Evolutionary conservation across 192 early-diverging fungal genomes (phyloP).

Genomic region (Lobosporangium transversale): DNA sequence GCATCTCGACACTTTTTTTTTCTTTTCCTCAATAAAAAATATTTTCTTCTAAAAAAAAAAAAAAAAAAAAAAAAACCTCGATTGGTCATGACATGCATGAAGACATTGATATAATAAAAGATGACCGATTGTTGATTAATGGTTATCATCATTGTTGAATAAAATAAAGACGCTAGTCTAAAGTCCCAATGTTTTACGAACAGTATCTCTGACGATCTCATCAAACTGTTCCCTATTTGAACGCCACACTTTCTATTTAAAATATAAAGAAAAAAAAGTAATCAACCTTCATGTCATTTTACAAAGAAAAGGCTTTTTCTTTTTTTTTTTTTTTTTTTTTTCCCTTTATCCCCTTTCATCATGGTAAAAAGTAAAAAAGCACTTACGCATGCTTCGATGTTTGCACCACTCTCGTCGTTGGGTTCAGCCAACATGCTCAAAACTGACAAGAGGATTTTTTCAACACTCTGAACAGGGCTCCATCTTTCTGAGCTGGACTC

Average conservation of each 20-base stretch:
- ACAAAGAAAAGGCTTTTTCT: neutral
- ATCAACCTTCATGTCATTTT: too few species aligned
- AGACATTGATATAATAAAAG: too few species aligned
- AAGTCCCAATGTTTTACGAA: slow-evolving; percentile 81
- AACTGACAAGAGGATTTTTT: slow-evolving; percentile 96
- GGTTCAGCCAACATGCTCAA: slow-evolving; percentile 98
- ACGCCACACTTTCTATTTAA: slow-evolving; percentile 87
- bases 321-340: neutral
- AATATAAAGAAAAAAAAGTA: neutral
- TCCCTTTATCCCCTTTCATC: too few species aligned
- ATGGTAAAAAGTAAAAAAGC: neutral
- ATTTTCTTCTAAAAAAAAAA: neutral
- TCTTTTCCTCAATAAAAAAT: neutral
- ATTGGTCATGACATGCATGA: neutral
- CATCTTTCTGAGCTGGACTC: slow-evolving; percentile 96
- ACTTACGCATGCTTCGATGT: slow-evolving; percentile 94
- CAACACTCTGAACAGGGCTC: slow-evolving; percentile 97
- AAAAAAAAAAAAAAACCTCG: too few species aligned
- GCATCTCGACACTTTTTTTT: slow-evolving; percentile 16
- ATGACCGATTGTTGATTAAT: too few species aligned
- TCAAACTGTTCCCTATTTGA: slow-evolving; percentile 85
- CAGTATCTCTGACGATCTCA: slow-evolving; percentile 79
- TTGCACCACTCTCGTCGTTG: slow-evolving; percentile 98
- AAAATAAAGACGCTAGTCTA: slow-evolving; percentile 30
- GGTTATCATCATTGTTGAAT: too few species aligned